These are phyloP conservation scores for Arabidopsis suecica DNA, from an alignment of 345 rosid genomes.

Conservation along the genomic window DNA sequence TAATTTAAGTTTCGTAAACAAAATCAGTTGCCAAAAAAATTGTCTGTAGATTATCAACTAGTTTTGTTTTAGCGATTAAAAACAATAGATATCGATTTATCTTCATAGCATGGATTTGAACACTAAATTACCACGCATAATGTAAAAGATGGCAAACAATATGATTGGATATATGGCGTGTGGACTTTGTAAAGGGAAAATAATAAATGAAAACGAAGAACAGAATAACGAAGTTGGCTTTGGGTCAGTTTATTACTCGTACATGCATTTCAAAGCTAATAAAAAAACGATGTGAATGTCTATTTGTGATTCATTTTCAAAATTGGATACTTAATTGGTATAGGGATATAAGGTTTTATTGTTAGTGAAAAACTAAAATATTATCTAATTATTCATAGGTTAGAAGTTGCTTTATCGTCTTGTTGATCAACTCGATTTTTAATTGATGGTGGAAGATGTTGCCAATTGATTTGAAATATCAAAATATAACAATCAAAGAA, in stretches of 20 bases:
- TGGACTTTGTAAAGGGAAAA: constrained; percentile 31
- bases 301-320: not conserved
- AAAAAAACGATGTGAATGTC: not conserved
- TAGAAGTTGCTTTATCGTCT: not conserved
- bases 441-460: not conserved
- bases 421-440: not conserved
- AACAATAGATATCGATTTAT: not conserved
- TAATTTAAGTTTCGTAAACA: not conserved
- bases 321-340: not conserved
- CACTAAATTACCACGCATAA: constrained; percentile 16
- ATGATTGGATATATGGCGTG: constrained; percentile 31
- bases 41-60: not conserved
- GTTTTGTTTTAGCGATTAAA: not conserved
- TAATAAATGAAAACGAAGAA: not conserved
- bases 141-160: constrained; percentile 39
- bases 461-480: not conserved
- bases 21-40: not conserved
- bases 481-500: not conserved
- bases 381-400: not conserved
- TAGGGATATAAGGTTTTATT: not conserved
- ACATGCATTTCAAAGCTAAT: constrained; percentile 1
- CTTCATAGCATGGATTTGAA: constrained; percentile 9
- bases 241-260: constrained; percentile 4
- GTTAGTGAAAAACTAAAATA: not conserved
- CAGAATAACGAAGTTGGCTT: constrained; percentile 34